Percentiles rank a stretch among this genome's conserved stretches.
Evolutionary conservation across 768 basidiomycete species (phyloP).

Genomic region (Pisolithus tinctorius): DNA sequence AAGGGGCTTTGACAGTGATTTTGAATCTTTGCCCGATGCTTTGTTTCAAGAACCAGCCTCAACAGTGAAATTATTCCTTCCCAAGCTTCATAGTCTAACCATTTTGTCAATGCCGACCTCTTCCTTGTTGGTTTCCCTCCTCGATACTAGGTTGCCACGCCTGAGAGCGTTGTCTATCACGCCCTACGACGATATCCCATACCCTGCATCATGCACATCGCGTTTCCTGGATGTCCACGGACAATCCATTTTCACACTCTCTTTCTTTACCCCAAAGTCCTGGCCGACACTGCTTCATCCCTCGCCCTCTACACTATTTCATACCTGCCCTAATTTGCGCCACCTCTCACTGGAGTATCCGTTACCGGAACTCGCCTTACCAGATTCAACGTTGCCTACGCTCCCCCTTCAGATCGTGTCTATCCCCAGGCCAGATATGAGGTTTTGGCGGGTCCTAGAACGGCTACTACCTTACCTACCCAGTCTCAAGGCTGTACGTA

Average conservation of each 20-base stretch:
- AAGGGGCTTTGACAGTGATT: conserved; percentile 49
- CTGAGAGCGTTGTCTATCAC: conserved; percentile 62
- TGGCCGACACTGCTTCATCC: conserved; percentile 58
- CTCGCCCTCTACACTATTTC: conserved; percentile 43
- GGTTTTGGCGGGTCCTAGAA: conserved; percentile 54
- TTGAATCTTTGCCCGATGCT: conserved; percentile 28
- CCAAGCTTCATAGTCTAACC: conserved; percentile 50
- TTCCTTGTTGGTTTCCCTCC: conserved; percentile 52
- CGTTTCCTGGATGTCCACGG: conserved; percentile 59
- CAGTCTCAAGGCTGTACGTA: conserved; percentile 47
- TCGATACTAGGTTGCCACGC: conserved; percentile 54
- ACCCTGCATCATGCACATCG: conserved; percentile 50
- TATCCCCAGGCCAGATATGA: conserved; percentile 62
- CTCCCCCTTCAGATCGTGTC: conserved; percentile 55
- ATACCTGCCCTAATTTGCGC: conserved; percentile 46
- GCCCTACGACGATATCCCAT: conserved; percentile 64
- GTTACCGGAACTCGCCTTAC: conserved; percentile 43
- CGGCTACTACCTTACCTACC: conserved; percentile 51
- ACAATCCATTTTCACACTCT: conserved; percentile 46
- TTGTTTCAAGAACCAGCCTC: conserved; percentile 16
- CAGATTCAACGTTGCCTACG: conserved; percentile 24
- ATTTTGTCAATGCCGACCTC: conserved; percentile 64
- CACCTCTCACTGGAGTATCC: conserved; percentile 71
- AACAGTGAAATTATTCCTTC: conserved; percentile 42
- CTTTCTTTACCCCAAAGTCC: conserved; percentile 62